phyloP scores from a whole-genome alignment of 768 basidiomycete species.

The Daedaleopsis nitida region DNA sequence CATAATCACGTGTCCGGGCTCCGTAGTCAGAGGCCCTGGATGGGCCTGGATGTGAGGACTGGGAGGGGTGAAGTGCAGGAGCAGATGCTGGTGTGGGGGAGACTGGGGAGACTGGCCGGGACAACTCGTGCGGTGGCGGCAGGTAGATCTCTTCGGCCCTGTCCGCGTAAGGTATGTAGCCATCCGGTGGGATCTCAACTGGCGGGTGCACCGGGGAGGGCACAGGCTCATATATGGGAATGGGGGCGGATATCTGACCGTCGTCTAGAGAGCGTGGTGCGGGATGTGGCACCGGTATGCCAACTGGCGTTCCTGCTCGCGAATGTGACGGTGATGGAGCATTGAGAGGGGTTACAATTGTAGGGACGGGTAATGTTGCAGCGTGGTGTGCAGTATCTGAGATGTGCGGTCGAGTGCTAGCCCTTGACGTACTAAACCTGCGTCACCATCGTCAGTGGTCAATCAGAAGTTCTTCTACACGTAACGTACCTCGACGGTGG shows the following conservation, averaged over 20 bases:
- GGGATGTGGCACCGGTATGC: constrained; percentile 36
- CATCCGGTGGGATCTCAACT: constrained; percentile 55
- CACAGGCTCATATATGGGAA: constrained; percentile 39
- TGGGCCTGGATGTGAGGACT: constrained; percentile 4
- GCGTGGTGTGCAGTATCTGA: constrained; percentile 24
- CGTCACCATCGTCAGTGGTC: neutral
- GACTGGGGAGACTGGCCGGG: constrained; percentile 22
- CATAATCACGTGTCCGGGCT: constrained; percentile 17
- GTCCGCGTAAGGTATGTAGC: constrained; percentile 54
- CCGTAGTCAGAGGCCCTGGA: constrained; percentile 4
- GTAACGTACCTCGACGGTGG: constrained; percentile 19
- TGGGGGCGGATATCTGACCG: constrained; percentile 13
- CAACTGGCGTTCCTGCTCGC: constrained; percentile 34
- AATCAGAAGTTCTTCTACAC: neutral
- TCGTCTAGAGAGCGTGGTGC: constrained; percentile 2
- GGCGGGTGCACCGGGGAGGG: constrained; percentile 42
- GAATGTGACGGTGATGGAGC: constrained; percentile 23
- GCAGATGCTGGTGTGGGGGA: constrained; percentile 8
- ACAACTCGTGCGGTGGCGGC: constrained; percentile 63
- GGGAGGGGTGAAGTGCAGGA: neutral
- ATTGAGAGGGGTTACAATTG: constrained; percentile 24
- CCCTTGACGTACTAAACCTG: constrained; percentile 9
- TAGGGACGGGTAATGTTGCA: constrained; percentile 24
- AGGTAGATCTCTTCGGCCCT: constrained; percentile 49
- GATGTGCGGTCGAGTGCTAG: constrained; percentile 9